Evolutionary conservation across 805 yeast species (phyloP).

Genomic region (Wickerhamiella musiphila): DNA sequence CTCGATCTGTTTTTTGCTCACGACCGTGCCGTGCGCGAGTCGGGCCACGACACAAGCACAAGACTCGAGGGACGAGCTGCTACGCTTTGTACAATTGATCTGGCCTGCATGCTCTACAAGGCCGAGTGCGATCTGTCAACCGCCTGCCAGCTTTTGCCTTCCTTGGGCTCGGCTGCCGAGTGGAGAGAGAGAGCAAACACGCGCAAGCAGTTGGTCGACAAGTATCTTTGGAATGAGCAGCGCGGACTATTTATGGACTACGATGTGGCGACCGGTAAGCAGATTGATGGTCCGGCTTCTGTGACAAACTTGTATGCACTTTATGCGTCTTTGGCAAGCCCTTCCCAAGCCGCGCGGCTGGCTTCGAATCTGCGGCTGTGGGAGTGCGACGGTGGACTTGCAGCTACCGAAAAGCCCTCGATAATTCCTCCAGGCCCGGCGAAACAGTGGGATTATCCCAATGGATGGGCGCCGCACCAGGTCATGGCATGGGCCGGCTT

Average conservation of each 20-base stretch:
- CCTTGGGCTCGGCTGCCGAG: slow-evolving; percentile 40
- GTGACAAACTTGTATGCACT: slow-evolving; percentile 88
- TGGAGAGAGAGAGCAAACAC: slow-evolving; percentile 46
- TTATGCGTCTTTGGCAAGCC: slow-evolving; percentile 60
- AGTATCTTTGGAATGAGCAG: slow-evolving; percentile 70
- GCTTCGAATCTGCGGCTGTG: slow-evolving; percentile 46
- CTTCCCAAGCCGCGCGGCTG: slow-evolving; percentile 49
- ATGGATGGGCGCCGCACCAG: slow-evolving; percentile 98
- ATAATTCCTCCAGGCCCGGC: too few species aligned
- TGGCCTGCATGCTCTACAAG: slow-evolving; percentile 71
- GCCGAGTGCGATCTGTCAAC: slow-evolving; percentile 81
- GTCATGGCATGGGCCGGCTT: slow-evolving; percentile 86
- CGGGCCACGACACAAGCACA: slow-evolving; percentile 90
- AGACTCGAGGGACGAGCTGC: slow-evolving; percentile 85
- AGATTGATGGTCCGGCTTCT: slow-evolving; percentile 55
- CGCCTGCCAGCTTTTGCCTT: too few species aligned
- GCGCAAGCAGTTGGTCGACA: slow-evolving; percentile 40
- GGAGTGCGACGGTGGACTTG: slow-evolving; percentile 81
- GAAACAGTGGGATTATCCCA: slow-evolving; percentile 98
- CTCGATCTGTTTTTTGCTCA: slow-evolving; percentile 78
- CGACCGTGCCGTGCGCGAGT: slow-evolving; percentile 88
- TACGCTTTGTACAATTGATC: slow-evolving; percentile 73
- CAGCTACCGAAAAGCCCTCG: slow-evolving; percentile 48
- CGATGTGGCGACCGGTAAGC: slow-evolving; percentile 38
- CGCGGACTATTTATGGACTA: slow-evolving; percentile 73